Base-by-base conservation (phyloP, 2,329 filamentous ascomycete genomes). In the Chalara sp. region DNA sequence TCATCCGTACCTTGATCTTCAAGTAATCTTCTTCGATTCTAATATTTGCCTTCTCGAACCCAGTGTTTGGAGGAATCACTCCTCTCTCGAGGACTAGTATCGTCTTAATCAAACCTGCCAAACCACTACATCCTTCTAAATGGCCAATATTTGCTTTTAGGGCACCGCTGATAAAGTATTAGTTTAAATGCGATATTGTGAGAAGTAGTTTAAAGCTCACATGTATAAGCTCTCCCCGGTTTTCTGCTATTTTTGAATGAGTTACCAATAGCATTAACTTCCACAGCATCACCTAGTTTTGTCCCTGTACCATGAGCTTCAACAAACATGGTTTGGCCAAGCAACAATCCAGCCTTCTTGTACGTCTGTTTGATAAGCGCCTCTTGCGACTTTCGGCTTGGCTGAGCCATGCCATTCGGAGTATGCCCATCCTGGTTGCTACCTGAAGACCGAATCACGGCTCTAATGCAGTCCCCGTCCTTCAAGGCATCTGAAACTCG, bases 371-470 rank as follows among this genome's bases (percentile, higher is more conserved):
- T 39, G 10, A 56, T 51, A 4, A 48, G 7, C 8, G 42, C 43
- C 40, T 51, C 51, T 40, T 80, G 77, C 1, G 74, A 71, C 2
- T 58, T 50, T 1, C 65, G 61, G 47, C 67, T 80, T 0, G 80
- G 80, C 62, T 78, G 69, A 0, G 78, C 80, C 53, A 82, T 75
- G 0, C 78, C 78, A 12, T 13, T 13, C 13, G 59, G 69, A 0
- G 80, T 83, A 13, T 71, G 68, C 3, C 83, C 83, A 58, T 86
- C 81, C 53, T 78, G 74, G 47, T 73, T 75, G 5, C 67, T 57
- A 6, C 65, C 71, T n/a, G 65, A 69, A 0, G 60, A 66, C 21
- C 67, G 61, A 33, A 76, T 10, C 6, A 45, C 28, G 6, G 43
- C 43, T 8, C 43, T 13, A n/a, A 45, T 45, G 43, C 21, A 6